Percentiles rank a stretch among this genome's conserved stretches.
phyloP scores from a whole-genome alignment of 768 basidiomycete species.

The Leucocoprinus birnbaumii region DNA sequence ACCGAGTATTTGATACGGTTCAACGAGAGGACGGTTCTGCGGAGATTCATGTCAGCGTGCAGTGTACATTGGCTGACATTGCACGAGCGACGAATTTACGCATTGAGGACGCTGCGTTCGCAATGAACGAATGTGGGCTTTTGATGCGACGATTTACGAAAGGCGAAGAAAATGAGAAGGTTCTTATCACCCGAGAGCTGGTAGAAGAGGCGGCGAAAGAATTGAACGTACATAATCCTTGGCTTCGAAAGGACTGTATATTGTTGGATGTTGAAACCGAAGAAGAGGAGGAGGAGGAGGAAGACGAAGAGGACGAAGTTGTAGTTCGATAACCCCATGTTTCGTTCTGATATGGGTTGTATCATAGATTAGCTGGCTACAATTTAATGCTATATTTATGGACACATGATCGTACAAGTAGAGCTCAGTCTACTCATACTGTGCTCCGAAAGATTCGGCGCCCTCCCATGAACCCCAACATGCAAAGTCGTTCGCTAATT shows the following conservation, averaged over 20 bases:
- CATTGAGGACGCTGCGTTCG: constrained; percentile 84
- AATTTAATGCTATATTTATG: not conserved
- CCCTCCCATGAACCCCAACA: constrained; percentile 43
- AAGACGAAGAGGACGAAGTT: too few species aligned
- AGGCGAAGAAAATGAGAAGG: constrained; percentile 28
- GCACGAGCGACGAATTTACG: constrained; percentile 79
- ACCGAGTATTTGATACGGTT: constrained; percentile 57
- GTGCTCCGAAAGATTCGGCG: constrained; percentile 28
- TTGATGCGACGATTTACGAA: constrained; percentile 43
- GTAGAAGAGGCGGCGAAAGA: constrained; percentile 58
- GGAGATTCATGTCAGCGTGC: constrained; percentile 62
- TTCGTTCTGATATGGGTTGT: too few species aligned
- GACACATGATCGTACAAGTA: not conserved
- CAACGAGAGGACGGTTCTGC: constrained; percentile 66
- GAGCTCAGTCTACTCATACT: too few species aligned
- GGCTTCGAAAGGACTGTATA: constrained; percentile 59
- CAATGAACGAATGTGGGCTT: constrained; percentile 84
- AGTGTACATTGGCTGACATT: constrained; percentile 74
- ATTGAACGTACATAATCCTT: constrained; percentile 69
- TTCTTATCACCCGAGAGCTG: constrained; percentile 39
- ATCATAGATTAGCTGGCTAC: not conserved
- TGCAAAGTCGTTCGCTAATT: constrained; percentile 40
- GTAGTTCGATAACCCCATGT: too few species aligned
- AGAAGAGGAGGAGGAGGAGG: too few species aligned
- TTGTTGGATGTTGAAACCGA: too few species aligned